Percentiles rank a stretch among this genome's conserved stretches.
Evolutionary conservation across 2,329 filamentous ascomycete species (phyloP).

Genomic region (Fusarium nodosum): DNA sequence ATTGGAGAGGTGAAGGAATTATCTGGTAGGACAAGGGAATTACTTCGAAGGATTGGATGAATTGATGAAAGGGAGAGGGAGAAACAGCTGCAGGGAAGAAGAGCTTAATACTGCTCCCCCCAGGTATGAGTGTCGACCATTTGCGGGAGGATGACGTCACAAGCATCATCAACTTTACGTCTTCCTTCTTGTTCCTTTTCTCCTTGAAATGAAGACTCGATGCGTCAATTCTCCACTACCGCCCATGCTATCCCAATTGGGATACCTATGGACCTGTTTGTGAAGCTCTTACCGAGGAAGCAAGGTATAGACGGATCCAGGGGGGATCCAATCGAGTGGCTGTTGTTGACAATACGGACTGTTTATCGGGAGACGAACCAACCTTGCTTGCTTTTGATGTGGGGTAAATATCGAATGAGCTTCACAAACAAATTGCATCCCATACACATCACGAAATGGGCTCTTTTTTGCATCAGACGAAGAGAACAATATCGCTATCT

Average conservation of each 20-base stretch:
- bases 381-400: constrained; percentile 14
- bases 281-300: constrained; percentile 26
- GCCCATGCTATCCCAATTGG: constrained; percentile 21
- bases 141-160: constrained; percentile 44
- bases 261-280: constrained; percentile 8
- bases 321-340: constrained; percentile 19
- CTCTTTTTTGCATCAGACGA: background rate
- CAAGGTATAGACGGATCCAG: constrained; percentile 1
- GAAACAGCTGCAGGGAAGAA: constrained; percentile 4
- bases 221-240: constrained; percentile 33
- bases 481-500: background rate
- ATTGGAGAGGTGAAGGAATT: background rate
- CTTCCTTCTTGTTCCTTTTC: constrained; percentile 7
- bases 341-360: constrained; percentile 16
- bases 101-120: constrained; percentile 37
- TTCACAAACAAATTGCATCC: background rate
- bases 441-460: background rate
- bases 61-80: background rate
- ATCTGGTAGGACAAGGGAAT: background rate
- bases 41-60: background rate
- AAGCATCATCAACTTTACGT: constrained; percentile 35
- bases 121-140: constrained; percentile 18
- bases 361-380: background rate
- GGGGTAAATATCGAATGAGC: constrained; percentile 6
- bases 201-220: constrained; percentile 26